These are phyloP conservation scores for Glycine soja DNA, from an alignment of 306 rosid genomes.

Conservation along the genomic window DNA sequence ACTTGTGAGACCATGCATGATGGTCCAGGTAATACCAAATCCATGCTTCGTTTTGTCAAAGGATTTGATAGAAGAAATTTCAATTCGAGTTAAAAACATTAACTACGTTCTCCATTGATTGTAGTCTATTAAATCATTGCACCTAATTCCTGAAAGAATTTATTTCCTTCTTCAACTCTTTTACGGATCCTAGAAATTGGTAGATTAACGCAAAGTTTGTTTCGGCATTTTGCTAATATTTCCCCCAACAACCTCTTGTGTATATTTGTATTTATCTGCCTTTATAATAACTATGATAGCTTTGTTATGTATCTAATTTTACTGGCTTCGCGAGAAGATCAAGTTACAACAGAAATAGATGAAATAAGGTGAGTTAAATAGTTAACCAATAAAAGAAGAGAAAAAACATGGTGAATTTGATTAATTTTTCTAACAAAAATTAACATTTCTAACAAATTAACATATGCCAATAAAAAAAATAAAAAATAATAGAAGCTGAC, in stretches of 20 bases:
- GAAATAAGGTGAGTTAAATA: too few relatives aligned
- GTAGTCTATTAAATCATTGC: not conserved
- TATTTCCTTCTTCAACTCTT: too few relatives aligned
- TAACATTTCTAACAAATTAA: too few relatives aligned
- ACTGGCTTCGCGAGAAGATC: not conserved
- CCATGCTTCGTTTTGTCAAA: slow-evolving; percentile 31
- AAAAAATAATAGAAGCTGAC: not conserved
- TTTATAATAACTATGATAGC: too few relatives aligned
- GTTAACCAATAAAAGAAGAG: too few relatives aligned
- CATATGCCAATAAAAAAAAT: too few relatives aligned
- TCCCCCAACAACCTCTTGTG: not conserved
- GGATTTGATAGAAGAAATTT: slow-evolving; percentile 24
- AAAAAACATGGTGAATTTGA: too few relatives aligned
- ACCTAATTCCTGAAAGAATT: too few relatives aligned
- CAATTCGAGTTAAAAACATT: slow-evolving; percentile 17
- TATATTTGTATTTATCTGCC: not conserved
- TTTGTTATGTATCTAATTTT: not conserved
- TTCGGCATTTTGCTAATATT: too few relatives aligned
- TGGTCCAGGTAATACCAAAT: not conserved
- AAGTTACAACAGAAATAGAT: not conserved
- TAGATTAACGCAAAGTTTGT: too few relatives aligned
- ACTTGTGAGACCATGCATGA: not conserved
- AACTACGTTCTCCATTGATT: slow-evolving; percentile 27
- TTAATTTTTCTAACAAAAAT: too few relatives aligned
- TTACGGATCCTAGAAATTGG: too few relatives aligned